These are phyloP conservation scores for Moesziomyces antarcticus DNA, from an alignment of 1,284 basidiomycete genomes.

Conservation along the genomic window DNA sequence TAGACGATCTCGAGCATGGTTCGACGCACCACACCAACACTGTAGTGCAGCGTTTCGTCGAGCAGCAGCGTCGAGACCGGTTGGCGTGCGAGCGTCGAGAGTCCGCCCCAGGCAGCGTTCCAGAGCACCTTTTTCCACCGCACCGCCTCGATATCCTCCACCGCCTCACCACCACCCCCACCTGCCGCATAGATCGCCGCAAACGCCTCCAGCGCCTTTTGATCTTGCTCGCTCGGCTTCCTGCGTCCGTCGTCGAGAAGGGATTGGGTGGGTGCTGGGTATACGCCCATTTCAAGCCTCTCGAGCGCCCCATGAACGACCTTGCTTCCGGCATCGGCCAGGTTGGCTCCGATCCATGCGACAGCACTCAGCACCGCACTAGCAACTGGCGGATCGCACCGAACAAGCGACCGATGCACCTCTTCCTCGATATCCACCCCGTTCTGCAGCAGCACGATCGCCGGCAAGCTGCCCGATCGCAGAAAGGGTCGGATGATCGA, in stretches of 20 bases:
- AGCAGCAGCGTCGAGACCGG: constrained; percentile 68
- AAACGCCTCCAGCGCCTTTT: constrained; percentile 64
- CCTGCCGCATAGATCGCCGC: constrained; percentile 67
- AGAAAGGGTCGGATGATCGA: constrained; percentile 75
- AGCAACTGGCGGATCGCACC: constrained; percentile 30
- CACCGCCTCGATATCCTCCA: constrained; percentile 70
- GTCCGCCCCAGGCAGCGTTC: constrained; percentile 63
- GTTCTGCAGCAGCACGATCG: constrained; percentile 80
- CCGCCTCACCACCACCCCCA: constrained; percentile 67
- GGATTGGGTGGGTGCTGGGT: constrained; percentile 19
- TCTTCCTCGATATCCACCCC: constrained; percentile 80
- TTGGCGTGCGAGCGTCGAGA: constrained; percentile 69
- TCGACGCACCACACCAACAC: constrained; percentile 66
- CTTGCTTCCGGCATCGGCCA: constrained; percentile 42
- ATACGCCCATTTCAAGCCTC: constrained; percentile 69
- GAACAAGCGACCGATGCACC: constrained; percentile 73
- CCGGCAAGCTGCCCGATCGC: constrained; percentile 68
- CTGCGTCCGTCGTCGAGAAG: background rate
- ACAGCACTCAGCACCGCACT: constrained; percentile 66
- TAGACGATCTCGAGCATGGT: constrained; percentile 69
- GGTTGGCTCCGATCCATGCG: constrained; percentile 70
- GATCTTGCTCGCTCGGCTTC: constrained; percentile 36
- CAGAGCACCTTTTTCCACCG: constrained; percentile 71
- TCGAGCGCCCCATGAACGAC: constrained; percentile 55
- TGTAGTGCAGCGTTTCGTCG: constrained; percentile 65